Evolutionary conservation across 768 basidiomycete species (phyloP), one percentile per base, ranked within the genome.

Genomic region (Boletus rubroflammeus): DNA sequence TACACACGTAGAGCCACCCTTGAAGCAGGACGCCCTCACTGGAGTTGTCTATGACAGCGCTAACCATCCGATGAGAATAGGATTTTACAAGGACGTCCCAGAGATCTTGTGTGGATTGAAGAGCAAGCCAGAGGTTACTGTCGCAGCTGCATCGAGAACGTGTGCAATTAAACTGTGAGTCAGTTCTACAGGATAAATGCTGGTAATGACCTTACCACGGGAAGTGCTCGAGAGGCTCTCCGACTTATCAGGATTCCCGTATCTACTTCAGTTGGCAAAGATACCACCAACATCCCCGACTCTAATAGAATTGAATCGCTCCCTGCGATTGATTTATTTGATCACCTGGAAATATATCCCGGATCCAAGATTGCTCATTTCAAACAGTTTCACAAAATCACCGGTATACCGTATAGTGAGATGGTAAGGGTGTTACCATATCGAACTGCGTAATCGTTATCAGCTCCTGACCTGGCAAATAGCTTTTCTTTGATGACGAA

Each of bases 301-400:
- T 28, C 36, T 2, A 17, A 51, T 35, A 62, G 58, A 32, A 67
- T 58, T 1, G 59, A 67, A 6, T 68, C 75, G 0, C 73, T 66
- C 14, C 71, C 79, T 17, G 88, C 87, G 0, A 75, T 80, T 50
- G 68, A 77, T 31, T 85, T 83, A 58, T 88, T 90, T 62, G 81
- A 87, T 62, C 79, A 89, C 54, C 58, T 81, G 42, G 86, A 90
- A 62, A 88, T 91, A 68, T 90, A 86, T 64, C 86, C 86, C 25
- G 84, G 88, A 15, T 90, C 90, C 23, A 94, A 95, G 72, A 72
- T 92, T 17, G 78, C 79, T 5, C 92, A 94, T 64, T 95, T 95
- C 74, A 83, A 80, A 65, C 77, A 80, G 43, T 63, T 94, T 23
- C 86, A 91, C 64, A 72, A 81, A 45, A 78, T 81, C 61, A 93